These are phyloP conservation scores for Laburnicola sp. DNA, from an alignment of 2,329 filamentous ascomycete species.

Conservation along the genomic window DNA sequence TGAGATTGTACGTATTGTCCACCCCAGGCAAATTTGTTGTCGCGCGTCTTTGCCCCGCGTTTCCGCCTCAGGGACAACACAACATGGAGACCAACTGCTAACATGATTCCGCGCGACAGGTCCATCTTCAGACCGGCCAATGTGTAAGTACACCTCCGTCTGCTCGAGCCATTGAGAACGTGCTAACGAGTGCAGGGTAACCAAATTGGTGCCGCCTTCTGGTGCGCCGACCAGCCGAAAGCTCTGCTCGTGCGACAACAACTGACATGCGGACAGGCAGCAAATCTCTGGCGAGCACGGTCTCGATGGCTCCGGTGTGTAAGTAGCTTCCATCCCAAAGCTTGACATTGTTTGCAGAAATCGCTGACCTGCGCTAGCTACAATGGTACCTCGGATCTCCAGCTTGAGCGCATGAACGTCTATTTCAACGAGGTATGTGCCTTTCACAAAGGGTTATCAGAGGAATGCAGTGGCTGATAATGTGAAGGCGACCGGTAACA, in stretches of 20 bases:
- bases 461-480: slow-evolving; percentile 27
- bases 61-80: slow-evolving; percentile 40
- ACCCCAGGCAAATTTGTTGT: slow-evolving; percentile 47
- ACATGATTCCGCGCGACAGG: slow-evolving; percentile 63
- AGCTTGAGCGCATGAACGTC: slow-evolving; percentile 99
- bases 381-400: slow-evolving; percentile 97
- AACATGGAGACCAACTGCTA: slow-evolving; percentile 59
- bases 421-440: slow-evolving; percentile 88
- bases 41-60: slow-evolving; percentile 50
- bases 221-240: slow-evolving; percentile 59
- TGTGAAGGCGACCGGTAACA: slow-evolving; percentile 85
- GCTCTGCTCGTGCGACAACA: slow-evolving; percentile 8
- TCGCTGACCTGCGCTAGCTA: slow-evolving; percentile 62
- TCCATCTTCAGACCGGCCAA: slow-evolving; percentile 99
- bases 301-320: slow-evolving; percentile 96
- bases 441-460: background rate
- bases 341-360: background rate
- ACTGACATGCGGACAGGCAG: slow-evolving; percentile 47
- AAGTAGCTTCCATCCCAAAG: slow-evolving; percentile 54
- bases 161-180: slow-evolving; percentile 11
- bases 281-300: slow-evolving; percentile 74
- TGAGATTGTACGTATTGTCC: slow-evolving; percentile 64
- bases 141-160: slow-evolving; percentile 74
- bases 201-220: slow-evolving; percentile 99
- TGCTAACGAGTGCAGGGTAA: slow-evolving; percentile 72